Evolutionary conservation across 495 filamentous ascomycete genomes (phyloP).

Genomic region (Emericellopsis terricola): DNA sequence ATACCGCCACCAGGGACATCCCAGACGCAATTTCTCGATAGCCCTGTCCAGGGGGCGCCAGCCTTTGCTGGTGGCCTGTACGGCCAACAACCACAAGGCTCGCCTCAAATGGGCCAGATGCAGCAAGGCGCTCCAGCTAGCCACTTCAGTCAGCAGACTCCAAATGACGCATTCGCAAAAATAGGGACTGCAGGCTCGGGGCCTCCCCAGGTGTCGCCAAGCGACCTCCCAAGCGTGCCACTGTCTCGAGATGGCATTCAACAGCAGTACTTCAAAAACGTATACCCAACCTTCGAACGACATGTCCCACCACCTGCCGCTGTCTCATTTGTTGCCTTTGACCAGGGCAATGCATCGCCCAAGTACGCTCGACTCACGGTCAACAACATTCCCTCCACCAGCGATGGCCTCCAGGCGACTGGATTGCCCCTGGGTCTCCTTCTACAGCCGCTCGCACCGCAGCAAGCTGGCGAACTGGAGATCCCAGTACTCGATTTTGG

Average conservation of each 20-base stretch:
- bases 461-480: constrained; percentile 69
- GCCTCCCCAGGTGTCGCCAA: constrained; percentile 69
- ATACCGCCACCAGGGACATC: constrained; percentile 41
- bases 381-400: constrained; percentile 73
- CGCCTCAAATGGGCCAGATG: constrained; percentile 36
- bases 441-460: constrained; percentile 71
- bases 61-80: constrained; percentile 13
- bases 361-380: constrained; percentile 83
- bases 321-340: constrained; percentile 79
- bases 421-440: constrained; percentile 74
- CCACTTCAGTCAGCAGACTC: constrained; percentile 35
- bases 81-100: constrained; percentile 21
- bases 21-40: constrained; percentile 49
- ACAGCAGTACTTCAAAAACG: constrained; percentile 66
- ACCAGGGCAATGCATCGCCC: constrained; percentile 93
- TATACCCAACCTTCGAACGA: constrained; percentile 88
- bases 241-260: constrained; percentile 63
- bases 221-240: constrained; percentile 87
- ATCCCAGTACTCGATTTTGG: constrained; percentile 94
- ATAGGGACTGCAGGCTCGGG: constrained; percentile 22
- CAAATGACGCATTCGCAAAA: constrained; percentile 20
- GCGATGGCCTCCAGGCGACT: constrained; percentile 63
- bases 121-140: constrained; percentile 23
- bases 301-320: constrained; percentile 77
- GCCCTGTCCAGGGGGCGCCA: constrained; percentile 7